Percentiles rank a stretch among this genome's conserved stretches.
Conservation (phyloP, 371 early-diverging fungal species). For the Lichtheimia ramosa region DNA sequence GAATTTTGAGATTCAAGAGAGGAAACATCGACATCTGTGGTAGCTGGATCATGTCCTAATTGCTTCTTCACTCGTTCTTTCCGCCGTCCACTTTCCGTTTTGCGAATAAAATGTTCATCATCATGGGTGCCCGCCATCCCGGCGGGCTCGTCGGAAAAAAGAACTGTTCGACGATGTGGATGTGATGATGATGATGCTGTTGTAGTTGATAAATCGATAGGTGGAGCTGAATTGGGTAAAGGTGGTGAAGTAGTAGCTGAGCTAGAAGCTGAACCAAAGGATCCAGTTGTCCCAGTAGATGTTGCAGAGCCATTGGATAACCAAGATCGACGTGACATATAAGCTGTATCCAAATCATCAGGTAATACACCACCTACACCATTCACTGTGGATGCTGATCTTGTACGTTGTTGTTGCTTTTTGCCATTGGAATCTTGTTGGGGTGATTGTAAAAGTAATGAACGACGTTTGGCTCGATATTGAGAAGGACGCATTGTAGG, state of each 20-base stretch:
- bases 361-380: conserved; percentile 21
- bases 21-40: neutral
- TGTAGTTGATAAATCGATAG: too few species aligned
- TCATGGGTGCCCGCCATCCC: conserved; percentile 9
- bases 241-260: conserved; percentile 8
- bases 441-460: conserved; percentile 35
- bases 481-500: conserved; percentile 43
- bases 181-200: conserved; percentile 2
- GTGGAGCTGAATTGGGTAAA: neutral
- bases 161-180: conserved; percentile 11
- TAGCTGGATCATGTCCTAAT: neutral
- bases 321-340: conserved; percentile 13
- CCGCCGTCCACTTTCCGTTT: conserved; percentile 41
- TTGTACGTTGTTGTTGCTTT: conserved; percentile 8
- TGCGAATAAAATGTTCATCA: conserved; percentile 11
- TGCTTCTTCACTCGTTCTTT: conserved; percentile 22
- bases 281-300: conserved; percentile 13
- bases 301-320: conserved; percentile 25
- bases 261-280: conserved; percentile 11
- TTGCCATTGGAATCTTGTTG: conserved; percentile 6
- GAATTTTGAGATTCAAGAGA: conserved; percentile 5
- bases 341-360: conserved; percentile 7
- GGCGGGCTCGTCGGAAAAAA: conserved; percentile 16
- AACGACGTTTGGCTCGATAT: conserved; percentile 50
- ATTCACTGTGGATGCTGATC: conserved; percentile 16